These are phyloP conservation scores for Hortaea werneckii DNA, from an alignment of 2,329 filamentous ascomycete species.

Conservation along the genomic window DNA sequence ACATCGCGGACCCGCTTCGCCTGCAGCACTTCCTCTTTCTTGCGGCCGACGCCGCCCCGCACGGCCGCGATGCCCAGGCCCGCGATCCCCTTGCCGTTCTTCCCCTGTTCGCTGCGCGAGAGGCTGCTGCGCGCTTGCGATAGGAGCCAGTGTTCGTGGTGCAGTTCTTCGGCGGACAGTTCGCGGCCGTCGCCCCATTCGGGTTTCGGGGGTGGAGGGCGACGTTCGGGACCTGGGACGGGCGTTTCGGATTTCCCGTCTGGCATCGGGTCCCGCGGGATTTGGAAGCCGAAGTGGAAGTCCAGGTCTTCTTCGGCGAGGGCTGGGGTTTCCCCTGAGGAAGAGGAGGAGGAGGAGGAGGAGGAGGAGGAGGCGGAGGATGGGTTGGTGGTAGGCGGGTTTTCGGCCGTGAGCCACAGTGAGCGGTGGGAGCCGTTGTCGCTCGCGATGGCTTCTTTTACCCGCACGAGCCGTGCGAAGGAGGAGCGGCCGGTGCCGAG, in stretches of 20 bases:
- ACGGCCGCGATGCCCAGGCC: conserved; percentile 3
- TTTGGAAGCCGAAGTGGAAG: conserved; percentile 80
- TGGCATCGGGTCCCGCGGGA: conserved; percentile 50
- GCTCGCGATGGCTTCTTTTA: conserved; percentile 74
- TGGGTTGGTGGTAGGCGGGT: conserved; percentile 34
- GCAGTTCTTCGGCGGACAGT: conserved; percentile 43
- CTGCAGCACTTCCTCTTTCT: conserved; percentile 12
- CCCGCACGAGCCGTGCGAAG: conserved; percentile 55
- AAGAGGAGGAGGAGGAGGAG: conserved; percentile 62
- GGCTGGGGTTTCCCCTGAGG: conserved; percentile 57
- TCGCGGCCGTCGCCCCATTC: conserved; percentile 41
- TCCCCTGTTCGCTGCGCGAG: conserved; percentile 5
- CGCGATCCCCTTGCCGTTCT: conserved; percentile 1
- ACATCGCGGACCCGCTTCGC: conserved; percentile 30
- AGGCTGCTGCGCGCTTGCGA: conserved; percentile 25
- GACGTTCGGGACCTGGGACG: conserved; percentile 47
- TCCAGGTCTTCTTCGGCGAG: conserved; percentile 46
- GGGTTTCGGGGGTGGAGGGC: conserved; percentile 38
- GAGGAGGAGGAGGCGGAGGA: conserved; percentile 50
- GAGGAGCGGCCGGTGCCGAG: conserved; percentile 54
- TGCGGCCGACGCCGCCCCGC: background rate
- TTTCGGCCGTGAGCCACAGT: conserved; percentile 73
- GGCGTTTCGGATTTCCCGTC: conserved; percentile 48
- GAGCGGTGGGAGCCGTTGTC: conserved; percentile 53
- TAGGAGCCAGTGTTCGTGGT: conserved; percentile 47